phyloP scores from a whole-genome alignment of 73 alveolate species.

The Paramecium primaurelia region DNA sequence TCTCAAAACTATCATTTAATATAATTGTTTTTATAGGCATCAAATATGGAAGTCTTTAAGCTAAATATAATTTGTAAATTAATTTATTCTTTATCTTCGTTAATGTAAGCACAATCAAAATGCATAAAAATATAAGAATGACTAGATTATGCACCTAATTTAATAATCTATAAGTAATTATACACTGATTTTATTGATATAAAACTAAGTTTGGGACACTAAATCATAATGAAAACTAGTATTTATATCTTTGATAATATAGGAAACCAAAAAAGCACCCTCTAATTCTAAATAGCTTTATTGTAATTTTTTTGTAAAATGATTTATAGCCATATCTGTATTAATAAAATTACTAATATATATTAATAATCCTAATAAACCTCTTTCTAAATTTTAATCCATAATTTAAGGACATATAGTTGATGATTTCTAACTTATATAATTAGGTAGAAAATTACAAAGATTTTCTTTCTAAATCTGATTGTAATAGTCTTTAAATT shows the following conservation, averaged over 20 bases:
- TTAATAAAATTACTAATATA: background rate
- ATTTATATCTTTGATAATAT: background rate
- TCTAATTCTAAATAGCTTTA: constrained; percentile 10
- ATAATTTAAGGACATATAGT: background rate
- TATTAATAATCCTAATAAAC: background rate
- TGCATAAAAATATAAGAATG: background rate
- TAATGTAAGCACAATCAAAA: background rate
- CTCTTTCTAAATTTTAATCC: background rate
- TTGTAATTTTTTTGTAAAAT: background rate
- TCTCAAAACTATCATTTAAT: background rate
- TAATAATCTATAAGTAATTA: background rate
- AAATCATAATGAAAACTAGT: background rate
- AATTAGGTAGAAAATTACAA: background rate
- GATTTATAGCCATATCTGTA: background rate
- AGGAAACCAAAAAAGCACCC: background rate
- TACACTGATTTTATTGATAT: background rate
- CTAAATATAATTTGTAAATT: background rate
- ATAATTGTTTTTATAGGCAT: background rate
- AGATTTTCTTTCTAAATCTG: background rate
- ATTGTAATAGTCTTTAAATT: background rate
- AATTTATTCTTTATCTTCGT: background rate
- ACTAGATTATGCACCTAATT: background rate
- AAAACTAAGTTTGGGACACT: background rate
- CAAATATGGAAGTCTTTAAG: background rate
- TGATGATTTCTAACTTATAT: background rate